phyloP scores from a whole-genome alignment of 805 yeast genomes.

The Lipomyces yamanashiensis region DNA sequence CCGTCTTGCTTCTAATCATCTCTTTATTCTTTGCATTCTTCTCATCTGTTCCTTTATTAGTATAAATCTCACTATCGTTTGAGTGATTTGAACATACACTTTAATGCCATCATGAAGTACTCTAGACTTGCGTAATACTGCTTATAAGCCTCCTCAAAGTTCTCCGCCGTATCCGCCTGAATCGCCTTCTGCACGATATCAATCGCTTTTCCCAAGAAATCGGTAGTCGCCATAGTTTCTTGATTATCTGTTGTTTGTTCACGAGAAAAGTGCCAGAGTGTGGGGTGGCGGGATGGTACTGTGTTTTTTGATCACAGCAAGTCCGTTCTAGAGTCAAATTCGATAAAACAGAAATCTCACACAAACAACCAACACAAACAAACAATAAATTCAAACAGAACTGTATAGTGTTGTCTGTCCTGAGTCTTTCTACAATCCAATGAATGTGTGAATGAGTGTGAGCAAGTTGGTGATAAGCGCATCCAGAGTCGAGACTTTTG shows the following conservation, averaged over 20 bases:
- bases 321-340: no score
- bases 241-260: neutral
- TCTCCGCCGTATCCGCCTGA: slow-evolving; percentile 87
- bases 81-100: slow-evolving; percentile 51
- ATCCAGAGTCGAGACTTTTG: no score
- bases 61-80: neutral
- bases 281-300: neutral
- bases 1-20: slow-evolving; percentile 81
- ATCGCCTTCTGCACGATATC: slow-evolving; percentile 93
- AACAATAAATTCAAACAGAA: no score
- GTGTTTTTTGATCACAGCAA: neutral
- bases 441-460: no score
- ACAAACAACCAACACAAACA: no score
- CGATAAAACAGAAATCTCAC: no score
- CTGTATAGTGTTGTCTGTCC: no score
- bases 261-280: neutral
- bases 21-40: slow-evolving; percentile 89
- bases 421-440: no score
- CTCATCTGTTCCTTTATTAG: slow-evolving; percentile 53
- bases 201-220: slow-evolving; percentile 91
- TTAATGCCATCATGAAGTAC: slow-evolving; percentile 92
- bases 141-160: slow-evolving; percentile 92
- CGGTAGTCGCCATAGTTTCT: slow-evolving; percentile 45
- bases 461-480: no score
- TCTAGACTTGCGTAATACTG: slow-evolving; percentile 91